phyloP scores from a whole-genome alignment of 257 asterid genomes.

The Thymus quinquecostatus region DNA sequence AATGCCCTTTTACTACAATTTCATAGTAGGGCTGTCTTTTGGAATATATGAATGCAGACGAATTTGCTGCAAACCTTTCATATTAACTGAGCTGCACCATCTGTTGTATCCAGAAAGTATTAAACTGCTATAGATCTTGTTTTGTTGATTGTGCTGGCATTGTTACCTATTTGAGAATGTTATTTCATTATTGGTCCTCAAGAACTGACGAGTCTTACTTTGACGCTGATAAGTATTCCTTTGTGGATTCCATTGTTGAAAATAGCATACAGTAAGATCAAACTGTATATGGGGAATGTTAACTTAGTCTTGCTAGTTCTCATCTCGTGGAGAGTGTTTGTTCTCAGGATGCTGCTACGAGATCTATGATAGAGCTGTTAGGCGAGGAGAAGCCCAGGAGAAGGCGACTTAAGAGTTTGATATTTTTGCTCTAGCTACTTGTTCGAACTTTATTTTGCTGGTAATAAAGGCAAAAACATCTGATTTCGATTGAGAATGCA shows the following conservation, averaged over 20 bases:
- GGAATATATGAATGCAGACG: neutral
- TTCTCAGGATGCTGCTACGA: slow-evolving; percentile 58
- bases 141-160: neutral
- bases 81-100: neutral
- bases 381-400: slow-evolving; percentile 47
- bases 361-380: slow-evolving; percentile 45
- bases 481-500: neutral
- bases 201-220: too few species aligned
- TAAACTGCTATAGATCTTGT: neutral
- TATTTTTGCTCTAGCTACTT: slow-evolving; percentile 10
- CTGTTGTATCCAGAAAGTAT: neutral
- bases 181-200: neutral
- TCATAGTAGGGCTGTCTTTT: neutral
- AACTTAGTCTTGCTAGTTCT: neutral
- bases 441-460: slow-evolving; percentile 18
- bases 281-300: too few species aligned
- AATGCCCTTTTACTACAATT: neutral
- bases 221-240: neutral
- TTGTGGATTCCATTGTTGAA: neutral
- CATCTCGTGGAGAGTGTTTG: neutral
- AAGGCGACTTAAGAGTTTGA: slow-evolving; percentile 33
- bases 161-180: neutral
- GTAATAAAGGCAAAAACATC: slow-evolving; percentile 29
- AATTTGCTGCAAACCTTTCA: slow-evolving; percentile 5
- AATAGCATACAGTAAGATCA: neutral